Evolutionary conservation across 2,329 filamentous ascomycete genomes (phyloP), one percentile per base, ranked within the genome.

Genomic region (Fusarium agapanthi): DNA sequence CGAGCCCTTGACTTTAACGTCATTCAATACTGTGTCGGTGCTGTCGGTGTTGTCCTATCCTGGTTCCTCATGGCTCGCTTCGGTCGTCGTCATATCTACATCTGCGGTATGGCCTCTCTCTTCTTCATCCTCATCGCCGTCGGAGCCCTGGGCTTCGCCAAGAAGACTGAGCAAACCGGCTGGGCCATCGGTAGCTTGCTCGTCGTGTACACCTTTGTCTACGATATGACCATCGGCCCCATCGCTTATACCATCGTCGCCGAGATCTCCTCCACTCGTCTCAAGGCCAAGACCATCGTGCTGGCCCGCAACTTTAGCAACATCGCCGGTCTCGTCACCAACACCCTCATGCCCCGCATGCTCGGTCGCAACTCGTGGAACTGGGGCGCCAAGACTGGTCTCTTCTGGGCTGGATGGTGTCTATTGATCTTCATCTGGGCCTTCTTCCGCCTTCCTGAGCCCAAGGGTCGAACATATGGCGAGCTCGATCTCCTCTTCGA

Each of bases 211-310:
- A 84, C 83, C 20, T 82, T 86, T 38, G 78, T 84, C 32, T 83
- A 82, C 65, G 77, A 82, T 62, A 74, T 79, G 60, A 83, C 81
- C 16, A 77, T 83, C 18, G 82, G 82, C 2, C 82, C 69, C 43
- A 93, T 97, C 22, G 94, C 92, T 82, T 97, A 96, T 83, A 95
- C 93, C 0, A 88, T 97, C 34, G 94, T 97, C 9, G 89, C 85
- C 5, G 85, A 86, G 74, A 78, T 86, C 8, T 80, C 81, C 0
- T 85, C 84, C 10, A 85, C 83, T n/a, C 82, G 83, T 40, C 80
- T 86, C 32, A 81, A 84, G 34, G 83, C 81, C 43, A 84, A 86
- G 76, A 84, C 83, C 0, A 83, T 86, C 37, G 84, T 84, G 18
- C 64, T 87, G 18, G 84, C 82, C 4, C 45, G 85, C 32, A 83